Conservation (phyloP, 345 rosid genomes). For the Populus deltoides region DNA sequence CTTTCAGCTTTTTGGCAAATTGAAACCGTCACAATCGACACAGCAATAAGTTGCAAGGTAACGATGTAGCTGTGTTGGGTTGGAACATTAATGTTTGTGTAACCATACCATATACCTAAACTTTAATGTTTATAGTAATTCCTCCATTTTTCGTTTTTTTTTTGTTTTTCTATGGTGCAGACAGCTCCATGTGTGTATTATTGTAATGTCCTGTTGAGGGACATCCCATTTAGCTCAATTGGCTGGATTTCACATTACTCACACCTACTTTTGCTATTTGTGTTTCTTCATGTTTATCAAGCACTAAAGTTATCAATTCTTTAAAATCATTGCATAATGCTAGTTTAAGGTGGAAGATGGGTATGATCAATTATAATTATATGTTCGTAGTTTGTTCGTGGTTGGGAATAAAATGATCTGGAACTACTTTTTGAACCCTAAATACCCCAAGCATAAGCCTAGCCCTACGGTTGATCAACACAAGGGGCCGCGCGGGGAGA, state of each 20-base stretch:
- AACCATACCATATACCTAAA: slow-evolving; percentile 14
- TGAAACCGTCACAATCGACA: slow-evolving; percentile 28
- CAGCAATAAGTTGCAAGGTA: slow-evolving; percentile 26
- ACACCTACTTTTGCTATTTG: not conserved
- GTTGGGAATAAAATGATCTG: too few relatives aligned
- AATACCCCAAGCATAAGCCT: too few relatives aligned
- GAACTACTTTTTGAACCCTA: too few relatives aligned
- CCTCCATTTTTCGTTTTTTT: not conserved
- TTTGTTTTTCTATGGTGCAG: not conserved
- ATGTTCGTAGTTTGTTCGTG: too few relatives aligned
- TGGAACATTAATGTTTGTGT: slow-evolving; percentile 29
- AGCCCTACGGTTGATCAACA: too few relatives aligned
- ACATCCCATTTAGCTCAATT: slow-evolving; percentile 15
- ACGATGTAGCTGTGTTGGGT: slow-evolving; percentile 20
- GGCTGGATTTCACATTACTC: slow-evolving; percentile 11
- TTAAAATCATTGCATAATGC: too few relatives aligned
- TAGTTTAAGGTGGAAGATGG: too few relatives aligned
- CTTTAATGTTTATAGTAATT: not conserved
- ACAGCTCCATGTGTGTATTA: slow-evolving; percentile 39
- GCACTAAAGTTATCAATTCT: not conserved
- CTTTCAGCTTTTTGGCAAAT: slow-evolving; percentile 1
- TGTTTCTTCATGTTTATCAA: not conserved
- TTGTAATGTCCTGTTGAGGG: slow-evolving; percentile 31
- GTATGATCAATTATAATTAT: too few relatives aligned
- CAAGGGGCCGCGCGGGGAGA: too few relatives aligned